Evolutionary conservation across 768 basidiomycete genomes (phyloP).

Genomic region (Podaxis sp.): DNA sequence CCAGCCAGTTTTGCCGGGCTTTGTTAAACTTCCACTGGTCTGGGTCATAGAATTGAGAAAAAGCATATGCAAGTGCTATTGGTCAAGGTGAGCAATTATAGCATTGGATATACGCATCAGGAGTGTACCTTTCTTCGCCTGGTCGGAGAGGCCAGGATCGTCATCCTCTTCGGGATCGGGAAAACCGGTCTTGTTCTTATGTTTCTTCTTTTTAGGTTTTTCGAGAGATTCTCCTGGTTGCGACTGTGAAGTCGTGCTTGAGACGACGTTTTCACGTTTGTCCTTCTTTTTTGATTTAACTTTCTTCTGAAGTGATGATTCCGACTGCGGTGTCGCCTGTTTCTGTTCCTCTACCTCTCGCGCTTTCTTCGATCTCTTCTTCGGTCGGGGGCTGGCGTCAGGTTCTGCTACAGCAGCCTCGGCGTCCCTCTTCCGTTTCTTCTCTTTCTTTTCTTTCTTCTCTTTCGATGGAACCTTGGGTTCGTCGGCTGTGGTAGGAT

Average conservation of each 20-base stretch:
- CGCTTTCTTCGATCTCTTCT: conserved; percentile 9
- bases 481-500: background rate
- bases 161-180: conserved; percentile 42
- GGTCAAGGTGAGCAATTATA: background rate
- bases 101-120: background rate
- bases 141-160: conserved; percentile 22
- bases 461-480: conserved; percentile 4
- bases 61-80: conserved; percentile 52
- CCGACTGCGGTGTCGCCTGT: background rate
- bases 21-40: conserved; percentile 73
- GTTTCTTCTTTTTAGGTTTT: conserved; percentile 30
- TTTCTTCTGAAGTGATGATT: background rate
- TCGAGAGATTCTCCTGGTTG: conserved; percentile 9
- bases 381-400: conserved; percentile 12
- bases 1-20: conserved; percentile 72
- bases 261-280: background rate
- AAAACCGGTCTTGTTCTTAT: conserved; percentile 44
- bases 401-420: conserved; percentile 12
- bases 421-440: conserved; percentile 21
- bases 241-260: background rate
- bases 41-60: conserved; percentile 47
- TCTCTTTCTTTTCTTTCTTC: conserved; percentile 19
- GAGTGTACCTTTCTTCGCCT: conserved; percentile 41
- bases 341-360: background rate
- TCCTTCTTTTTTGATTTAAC: background rate